phyloP scores from a whole-genome alignment of 305 asterid genomes.

The Coffea humblotiana region DNA sequence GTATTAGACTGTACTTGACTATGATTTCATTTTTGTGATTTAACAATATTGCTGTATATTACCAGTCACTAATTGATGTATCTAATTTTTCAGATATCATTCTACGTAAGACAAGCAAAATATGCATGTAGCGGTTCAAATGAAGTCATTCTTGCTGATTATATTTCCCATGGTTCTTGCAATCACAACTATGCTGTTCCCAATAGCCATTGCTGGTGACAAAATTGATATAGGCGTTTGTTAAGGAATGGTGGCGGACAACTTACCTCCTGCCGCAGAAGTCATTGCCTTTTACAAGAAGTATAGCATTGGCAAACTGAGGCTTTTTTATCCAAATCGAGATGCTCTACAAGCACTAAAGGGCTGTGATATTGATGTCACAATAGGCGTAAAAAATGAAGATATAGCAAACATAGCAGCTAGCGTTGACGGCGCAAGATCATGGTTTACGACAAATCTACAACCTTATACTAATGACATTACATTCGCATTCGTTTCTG shows the following conservation, averaged over 20 bases:
- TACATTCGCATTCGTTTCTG: neutral
- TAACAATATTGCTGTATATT: too few species aligned
- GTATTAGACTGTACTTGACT: too few species aligned
- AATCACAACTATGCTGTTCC: too few species aligned
- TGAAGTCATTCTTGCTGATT: neutral
- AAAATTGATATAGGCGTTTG: constrained; percentile 5
- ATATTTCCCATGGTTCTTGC: neutral
- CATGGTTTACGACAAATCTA: neutral
- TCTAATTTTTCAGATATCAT: neutral
- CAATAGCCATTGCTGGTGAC: neutral
- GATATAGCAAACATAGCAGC: constrained; percentile 13
- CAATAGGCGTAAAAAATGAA: neutral
- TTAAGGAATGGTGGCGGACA: constrained; percentile 14
- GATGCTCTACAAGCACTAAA: constrained; percentile 8
- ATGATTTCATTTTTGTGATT: too few species aligned
- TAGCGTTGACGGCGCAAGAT: neutral
- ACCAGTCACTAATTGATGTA: too few species aligned
- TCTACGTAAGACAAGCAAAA: neutral
- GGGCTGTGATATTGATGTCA: neutral
- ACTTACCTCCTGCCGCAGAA: constrained; percentile 6
- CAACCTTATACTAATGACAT: neutral
- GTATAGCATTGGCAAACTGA: neutral
- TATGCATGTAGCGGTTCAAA: neutral
- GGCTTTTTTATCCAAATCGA: constrained; percentile 10
- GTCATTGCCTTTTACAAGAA: neutral